phyloP scores from a whole-genome alignment of 441 rosid species.

The Iberis amara region DNA sequence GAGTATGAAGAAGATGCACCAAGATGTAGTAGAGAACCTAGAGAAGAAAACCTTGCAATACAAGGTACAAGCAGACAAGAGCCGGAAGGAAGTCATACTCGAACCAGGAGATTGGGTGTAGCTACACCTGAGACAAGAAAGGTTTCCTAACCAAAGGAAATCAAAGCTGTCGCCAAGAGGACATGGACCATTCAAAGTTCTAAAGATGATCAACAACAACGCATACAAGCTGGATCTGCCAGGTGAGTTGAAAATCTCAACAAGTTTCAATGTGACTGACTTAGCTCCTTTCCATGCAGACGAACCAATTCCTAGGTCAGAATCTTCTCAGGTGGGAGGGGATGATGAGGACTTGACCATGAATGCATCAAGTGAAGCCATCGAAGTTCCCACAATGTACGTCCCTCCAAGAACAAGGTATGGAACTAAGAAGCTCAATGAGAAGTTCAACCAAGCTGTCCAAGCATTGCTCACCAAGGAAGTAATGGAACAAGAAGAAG shows the following conservation, averaged over 20 bases:
- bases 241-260: not conserved
- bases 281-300: not conserved
- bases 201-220: not conserved
- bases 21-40: too few relatives aligned
- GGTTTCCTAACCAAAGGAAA: not conserved
- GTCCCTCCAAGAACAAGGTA: too few relatives aligned
- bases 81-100: not conserved
- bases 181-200: not conserved
- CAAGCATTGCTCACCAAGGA: too few relatives aligned
- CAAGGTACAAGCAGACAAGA: not conserved
- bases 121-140: not conserved
- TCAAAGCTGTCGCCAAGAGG: not conserved
- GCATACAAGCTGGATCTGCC: not conserved
- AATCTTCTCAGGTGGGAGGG: too few relatives aligned
- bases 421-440: too few relatives aligned
- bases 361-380: too few relatives aligned
- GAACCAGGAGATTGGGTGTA: not conserved
- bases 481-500: too few relatives aligned
- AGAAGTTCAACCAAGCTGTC: too few relatives aligned
- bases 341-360: too few relatives aligned
- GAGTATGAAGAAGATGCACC: too few relatives aligned
- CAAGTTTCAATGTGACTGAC: not conserved
- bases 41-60: not conserved
- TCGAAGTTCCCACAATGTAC: too few relatives aligned
- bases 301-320: not conserved